Evolutionary conservation across 441 rosid genomes (phyloP).

Genomic region (Mallotus japonicus): DNA sequence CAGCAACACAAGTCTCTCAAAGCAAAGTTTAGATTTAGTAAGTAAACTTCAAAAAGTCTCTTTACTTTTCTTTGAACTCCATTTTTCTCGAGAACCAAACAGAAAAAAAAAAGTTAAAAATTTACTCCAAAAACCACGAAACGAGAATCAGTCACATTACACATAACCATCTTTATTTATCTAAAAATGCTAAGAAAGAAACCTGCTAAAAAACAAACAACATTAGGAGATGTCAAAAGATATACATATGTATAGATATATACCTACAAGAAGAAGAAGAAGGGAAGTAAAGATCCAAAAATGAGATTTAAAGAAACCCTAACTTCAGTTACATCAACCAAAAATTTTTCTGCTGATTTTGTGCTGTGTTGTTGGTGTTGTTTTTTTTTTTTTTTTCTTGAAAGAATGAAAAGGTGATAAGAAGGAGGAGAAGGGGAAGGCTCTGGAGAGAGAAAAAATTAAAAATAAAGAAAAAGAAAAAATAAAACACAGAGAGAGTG

Average conservation of each 20-base stretch:
- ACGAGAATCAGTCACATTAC: background rate
- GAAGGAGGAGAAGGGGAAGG: slow-evolving; percentile 17
- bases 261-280: background rate
- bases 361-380: background rate
- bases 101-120: background rate
- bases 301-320: background rate
- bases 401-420: background rate
- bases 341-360: background rate
- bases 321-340: background rate
- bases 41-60: no score
- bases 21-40: background rate
- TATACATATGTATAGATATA: background rate
- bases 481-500: slow-evolving; percentile 1
- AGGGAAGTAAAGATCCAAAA: slow-evolving; percentile 6
- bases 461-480: background rate
- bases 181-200: background rate
- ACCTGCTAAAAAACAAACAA: background rate
- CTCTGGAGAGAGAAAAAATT: background rate
- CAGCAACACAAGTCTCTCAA: background rate
- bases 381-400: no score
- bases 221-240: background rate
- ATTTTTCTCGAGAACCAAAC: slow-evolving; percentile 19
- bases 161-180: no score
- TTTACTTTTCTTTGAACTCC: background rate
- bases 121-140: background rate